Conservation (phyloP, 2,329 filamentous ascomycete genomes). For the Fulvia fulva region DNA sequence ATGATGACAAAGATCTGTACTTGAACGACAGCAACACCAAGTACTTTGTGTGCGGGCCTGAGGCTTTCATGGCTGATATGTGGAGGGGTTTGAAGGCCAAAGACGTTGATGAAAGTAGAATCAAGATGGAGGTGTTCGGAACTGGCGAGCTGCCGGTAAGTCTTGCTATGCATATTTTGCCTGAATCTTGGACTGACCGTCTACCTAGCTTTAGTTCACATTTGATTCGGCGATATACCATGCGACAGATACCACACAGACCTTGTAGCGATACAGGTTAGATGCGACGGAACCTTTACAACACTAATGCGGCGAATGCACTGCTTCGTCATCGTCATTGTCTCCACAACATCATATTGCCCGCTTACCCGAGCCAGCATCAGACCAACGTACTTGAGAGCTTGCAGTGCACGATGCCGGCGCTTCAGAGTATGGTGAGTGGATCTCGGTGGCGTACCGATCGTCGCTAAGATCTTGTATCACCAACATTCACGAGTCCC, state of each 20-base stretch:
- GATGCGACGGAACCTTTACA: not conserved
- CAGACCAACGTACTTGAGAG: not conserved
- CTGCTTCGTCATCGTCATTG: not conserved
- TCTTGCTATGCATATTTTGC: not conserved
- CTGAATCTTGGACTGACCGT: not conserved
- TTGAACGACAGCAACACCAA: conserved; percentile 52
- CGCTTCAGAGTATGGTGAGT: not conserved
- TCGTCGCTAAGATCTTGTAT: not conserved
- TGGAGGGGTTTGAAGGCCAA: conserved; percentile 49
- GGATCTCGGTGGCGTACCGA: not conserved
- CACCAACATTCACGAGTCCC: not conserved
- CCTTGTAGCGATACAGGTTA: not conserved
- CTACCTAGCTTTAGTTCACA: not conserved
- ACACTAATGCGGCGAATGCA: not conserved
- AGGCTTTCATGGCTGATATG: conserved; percentile 63
- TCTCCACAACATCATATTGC: not conserved
- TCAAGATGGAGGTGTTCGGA: conserved; percentile 24
- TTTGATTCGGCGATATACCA: not conserved
- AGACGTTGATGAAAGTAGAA: conserved; percentile 48
- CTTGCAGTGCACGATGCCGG: not conserved
- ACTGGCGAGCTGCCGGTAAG: conserved; percentile 15
- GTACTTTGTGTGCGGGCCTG: conserved; percentile 71
- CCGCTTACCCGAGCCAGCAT: not conserved
- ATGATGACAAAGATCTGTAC: conserved; percentile 52
- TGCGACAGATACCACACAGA: not conserved